Conservation (phyloP, 1,284 basidiomycete species). For the Leccinum angustisporum region DNA sequence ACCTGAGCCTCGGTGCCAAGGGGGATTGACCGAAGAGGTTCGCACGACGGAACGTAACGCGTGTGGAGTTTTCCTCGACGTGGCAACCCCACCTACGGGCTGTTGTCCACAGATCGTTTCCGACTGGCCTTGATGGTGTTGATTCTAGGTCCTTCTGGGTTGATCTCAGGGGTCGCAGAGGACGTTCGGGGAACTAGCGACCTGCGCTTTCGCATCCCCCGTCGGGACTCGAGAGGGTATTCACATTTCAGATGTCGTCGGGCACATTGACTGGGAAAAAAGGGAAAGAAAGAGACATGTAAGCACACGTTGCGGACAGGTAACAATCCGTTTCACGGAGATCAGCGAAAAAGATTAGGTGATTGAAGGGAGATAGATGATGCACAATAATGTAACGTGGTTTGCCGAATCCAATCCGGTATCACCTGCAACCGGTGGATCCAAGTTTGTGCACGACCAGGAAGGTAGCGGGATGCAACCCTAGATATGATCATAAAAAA, state of each 20-base stretch:
- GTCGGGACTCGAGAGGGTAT: conserved; percentile 57
- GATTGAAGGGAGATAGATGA: conserved; percentile 24
- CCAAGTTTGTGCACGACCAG: conserved; percentile 3
- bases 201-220: conserved; percentile 58
- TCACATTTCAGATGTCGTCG: conserved; percentile 57
- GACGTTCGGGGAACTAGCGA: conserved; percentile 32
- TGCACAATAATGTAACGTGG: not conserved
- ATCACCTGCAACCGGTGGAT: conserved; percentile 11
- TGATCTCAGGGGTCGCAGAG: conserved; percentile 28
- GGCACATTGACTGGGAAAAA: conserved; percentile 54
- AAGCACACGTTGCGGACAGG: conserved; percentile 14
- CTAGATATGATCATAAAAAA: conserved; percentile 1
- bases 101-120: conserved; percentile 32
- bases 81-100: conserved; percentile 13
- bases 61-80: conserved; percentile 1
- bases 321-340: conserved; percentile 15
- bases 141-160: conserved; percentile 21
- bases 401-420: conserved; percentile 12
- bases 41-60: conserved; percentile 9
- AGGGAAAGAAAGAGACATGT: conserved; percentile 13
- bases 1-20: conserved; percentile 3
- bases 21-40: conserved; percentile 5
- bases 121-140: conserved; percentile 24
- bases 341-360: conserved; percentile 19
- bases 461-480: not conserved